These are phyloP conservation scores for button mushroom (Agaricus bisporus) DNA, from an alignment of 768 basidiomycete genomes.

Conservation along the genomic window DNA sequence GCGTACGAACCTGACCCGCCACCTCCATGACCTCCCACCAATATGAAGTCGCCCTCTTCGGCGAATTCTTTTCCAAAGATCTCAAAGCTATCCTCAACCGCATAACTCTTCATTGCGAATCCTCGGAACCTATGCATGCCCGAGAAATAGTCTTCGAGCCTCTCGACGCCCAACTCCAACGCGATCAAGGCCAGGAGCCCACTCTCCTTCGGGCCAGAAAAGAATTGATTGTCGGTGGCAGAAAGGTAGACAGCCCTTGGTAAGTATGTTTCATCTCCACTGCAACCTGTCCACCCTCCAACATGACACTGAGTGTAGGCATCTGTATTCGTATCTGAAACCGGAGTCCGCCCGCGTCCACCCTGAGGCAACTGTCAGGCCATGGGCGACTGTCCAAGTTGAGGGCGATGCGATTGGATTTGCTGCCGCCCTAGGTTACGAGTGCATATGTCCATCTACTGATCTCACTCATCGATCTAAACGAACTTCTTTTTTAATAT, in stretches of 20 bases:
- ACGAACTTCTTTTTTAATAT: neutral
- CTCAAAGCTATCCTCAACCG: slow-evolving; percentile 74
- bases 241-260: slow-evolving; percentile 50
- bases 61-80: slow-evolving; percentile 75
- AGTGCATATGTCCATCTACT: slow-evolving; percentile 33
- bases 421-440: slow-evolving; percentile 73
- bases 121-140: slow-evolving; percentile 64
- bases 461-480: neutral
- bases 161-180: slow-evolving; percentile 55
- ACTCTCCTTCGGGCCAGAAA: slow-evolving; percentile 68
- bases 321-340: slow-evolving; percentile 74
- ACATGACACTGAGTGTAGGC: slow-evolving; percentile 33
- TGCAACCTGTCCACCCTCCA: neutral
- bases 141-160: slow-evolving; percentile 83
- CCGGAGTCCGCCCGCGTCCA: slow-evolving; percentile 81
- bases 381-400: slow-evolving; percentile 77
- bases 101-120: slow-evolving; percentile 77
- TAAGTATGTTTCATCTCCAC: slow-evolving; percentile 22
- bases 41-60: slow-evolving; percentile 80
- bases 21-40: slow-evolving; percentile 47
- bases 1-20: slow-evolving; percentile 5
- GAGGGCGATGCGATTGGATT: slow-evolving; percentile 77
- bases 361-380: slow-evolving; percentile 82
- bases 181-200: slow-evolving; percentile 59
- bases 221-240: slow-evolving; percentile 48